These are phyloP conservation scores for Neurospora sp. DNA, from an alignment of 495 filamentous ascomycete species.

Conservation along the genomic window DNA sequence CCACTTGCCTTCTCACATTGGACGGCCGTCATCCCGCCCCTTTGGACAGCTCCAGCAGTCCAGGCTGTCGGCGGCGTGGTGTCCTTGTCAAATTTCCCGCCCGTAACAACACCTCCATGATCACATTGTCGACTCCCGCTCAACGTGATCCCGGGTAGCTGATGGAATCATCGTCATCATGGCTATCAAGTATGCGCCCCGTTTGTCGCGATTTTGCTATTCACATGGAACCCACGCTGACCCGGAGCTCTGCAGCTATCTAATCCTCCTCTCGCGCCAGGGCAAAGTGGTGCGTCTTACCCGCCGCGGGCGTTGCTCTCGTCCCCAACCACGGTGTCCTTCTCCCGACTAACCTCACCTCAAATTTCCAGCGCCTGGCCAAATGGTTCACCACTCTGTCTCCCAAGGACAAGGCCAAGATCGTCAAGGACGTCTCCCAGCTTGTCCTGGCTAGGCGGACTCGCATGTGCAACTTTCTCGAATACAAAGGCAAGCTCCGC, in stretches of 20 bases:
- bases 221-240: slow-evolving; percentile 2
- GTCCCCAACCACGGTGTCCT: slow-evolving; percentile 17
- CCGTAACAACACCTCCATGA: neutral
- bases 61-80: neutral
- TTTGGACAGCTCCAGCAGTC: neutral
- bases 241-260: slow-evolving; percentile 51
- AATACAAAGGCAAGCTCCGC: slow-evolving; percentile 74
- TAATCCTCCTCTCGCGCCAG: slow-evolving; percentile 94
- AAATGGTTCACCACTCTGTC: slow-evolving; percentile 99
- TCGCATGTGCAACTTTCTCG: slow-evolving; percentile 99
- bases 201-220: neutral
- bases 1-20: neutral
- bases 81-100: neutral
- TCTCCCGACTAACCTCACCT: slow-evolving; percentile 23
- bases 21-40: neutral
- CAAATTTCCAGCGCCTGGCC: slow-evolving; percentile 64
- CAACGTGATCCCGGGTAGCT: slow-evolving; percentile 6
- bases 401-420: slow-evolving; percentile 98
- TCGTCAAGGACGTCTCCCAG: slow-evolving; percentile 98
- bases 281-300: slow-evolving; percentile 83
- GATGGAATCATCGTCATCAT: slow-evolving; percentile 31
- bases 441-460: slow-evolving; percentile 91
- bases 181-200: slow-evolving; percentile 34
- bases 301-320: slow-evolving; percentile 32
- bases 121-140: neutral